Evolutionary conservation across 495 filamentous ascomycete species (phyloP).

Genomic region (Pyronema omphalodes): DNA sequence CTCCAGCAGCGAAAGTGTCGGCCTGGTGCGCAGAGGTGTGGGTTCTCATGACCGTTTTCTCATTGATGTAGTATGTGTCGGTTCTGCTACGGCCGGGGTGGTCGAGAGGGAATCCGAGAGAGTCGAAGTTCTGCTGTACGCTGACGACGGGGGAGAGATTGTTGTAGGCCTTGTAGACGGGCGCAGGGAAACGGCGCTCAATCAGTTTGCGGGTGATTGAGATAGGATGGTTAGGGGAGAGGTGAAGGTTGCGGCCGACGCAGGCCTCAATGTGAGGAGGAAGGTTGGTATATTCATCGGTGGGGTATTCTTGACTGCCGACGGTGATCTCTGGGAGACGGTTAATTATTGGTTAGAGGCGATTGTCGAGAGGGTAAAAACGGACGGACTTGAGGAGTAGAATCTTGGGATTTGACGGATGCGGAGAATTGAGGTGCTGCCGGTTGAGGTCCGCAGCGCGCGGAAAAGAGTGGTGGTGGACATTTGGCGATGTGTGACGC

Average conservation of each 20-base stretch:
- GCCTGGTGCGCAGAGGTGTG: slow-evolving; percentile 89
- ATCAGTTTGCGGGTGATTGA: slow-evolving; percentile 80
- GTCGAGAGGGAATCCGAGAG: slow-evolving; percentile 73
- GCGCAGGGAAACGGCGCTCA: slow-evolving; percentile 64
- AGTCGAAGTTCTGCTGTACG: slow-evolving; percentile 82
- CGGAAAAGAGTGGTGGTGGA: not conserved
- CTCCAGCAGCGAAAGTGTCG: slow-evolving; percentile 58
- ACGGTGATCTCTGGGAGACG: slow-evolving; percentile 28
- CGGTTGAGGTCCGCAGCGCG: not conserved
- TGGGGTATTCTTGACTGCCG: slow-evolving; percentile 42
- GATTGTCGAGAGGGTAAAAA: slow-evolving; percentile 1
- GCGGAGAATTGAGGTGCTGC: not conserved
- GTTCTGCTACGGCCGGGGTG: slow-evolving; percentile 74
- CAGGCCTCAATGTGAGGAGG: slow-evolving; percentile 54
- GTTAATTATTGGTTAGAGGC: not conserved
- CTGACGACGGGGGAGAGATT: slow-evolving; percentile 68
- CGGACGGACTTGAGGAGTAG: slow-evolving; percentile 19
- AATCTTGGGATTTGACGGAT: not conserved
- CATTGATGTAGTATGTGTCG: slow-evolving; percentile 93
- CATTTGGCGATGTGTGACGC: not conserved
- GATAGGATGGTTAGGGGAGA: slow-evolving; percentile 75
- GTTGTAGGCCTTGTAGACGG: slow-evolving; percentile 58
- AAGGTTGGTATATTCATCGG: slow-evolving; percentile 74
- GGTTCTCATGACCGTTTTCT: slow-evolving; percentile 65
- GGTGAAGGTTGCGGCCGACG: slow-evolving; percentile 57